Conservation (phyloP, 2,329 filamentous ascomycete species). For the Colletotrichum musae region DNA sequence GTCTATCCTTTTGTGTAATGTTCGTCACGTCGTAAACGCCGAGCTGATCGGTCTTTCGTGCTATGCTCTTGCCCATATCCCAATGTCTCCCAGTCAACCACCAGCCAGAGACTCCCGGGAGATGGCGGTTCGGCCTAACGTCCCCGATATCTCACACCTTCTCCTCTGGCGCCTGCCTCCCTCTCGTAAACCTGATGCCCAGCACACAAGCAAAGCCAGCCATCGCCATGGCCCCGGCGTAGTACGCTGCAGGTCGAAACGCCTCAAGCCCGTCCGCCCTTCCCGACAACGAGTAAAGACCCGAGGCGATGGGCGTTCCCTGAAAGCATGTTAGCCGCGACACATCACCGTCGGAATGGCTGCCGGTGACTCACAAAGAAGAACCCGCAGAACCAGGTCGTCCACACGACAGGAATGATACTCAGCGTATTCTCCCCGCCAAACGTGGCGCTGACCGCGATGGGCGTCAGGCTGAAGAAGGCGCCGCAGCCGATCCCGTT, state of each 20-base stretch:
- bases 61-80: no score
- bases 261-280: conserved; percentile 36
- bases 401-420: conserved; percentile 48
- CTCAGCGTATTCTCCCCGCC: conserved; percentile 45
- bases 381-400: conserved; percentile 48
- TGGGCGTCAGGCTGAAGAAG: conserved; percentile 48
- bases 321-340: conserved; percentile 1
- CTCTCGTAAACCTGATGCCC: conserved; percentile 7
- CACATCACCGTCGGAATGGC: not conserved
- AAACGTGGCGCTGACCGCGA: conserved; percentile 44
- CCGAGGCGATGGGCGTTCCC: conserved; percentile 48
- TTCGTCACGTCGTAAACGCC: no score
- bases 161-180: not conserved
- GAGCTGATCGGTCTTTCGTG: no score
- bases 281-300: conserved; percentile 45
- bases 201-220: conserved; percentile 31
- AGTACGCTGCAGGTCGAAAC: conserved; percentile 48
- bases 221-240: conserved; percentile 46
- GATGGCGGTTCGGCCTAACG: no score
- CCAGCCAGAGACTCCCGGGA: no score
- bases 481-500: conserved; percentile 49
- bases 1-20: no score
- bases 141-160: not conserved
- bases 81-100: no score
- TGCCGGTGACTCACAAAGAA: conserved; percentile 44